Conservation (phyloP, 2,329 filamentous ascomycete species). For the Huntiella bhutanensis region DNA sequence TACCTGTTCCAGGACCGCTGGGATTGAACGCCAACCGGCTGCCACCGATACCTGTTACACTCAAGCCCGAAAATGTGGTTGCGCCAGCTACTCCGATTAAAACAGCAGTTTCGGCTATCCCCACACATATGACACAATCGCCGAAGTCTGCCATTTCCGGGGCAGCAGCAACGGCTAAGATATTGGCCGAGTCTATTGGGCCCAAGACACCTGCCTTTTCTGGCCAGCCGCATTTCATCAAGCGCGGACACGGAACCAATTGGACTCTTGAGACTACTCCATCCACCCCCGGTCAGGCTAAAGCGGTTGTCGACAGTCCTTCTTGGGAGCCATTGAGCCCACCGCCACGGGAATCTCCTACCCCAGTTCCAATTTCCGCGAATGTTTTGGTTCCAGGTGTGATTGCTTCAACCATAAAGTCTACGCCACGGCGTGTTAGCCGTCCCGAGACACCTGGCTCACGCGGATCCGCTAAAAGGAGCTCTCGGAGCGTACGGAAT, state of each 20-base stretch:
- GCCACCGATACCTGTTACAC: not conserved
- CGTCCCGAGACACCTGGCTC: conserved; percentile 10
- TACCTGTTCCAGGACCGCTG: not conserved
- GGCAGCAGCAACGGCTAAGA: not conserved
- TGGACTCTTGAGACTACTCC: conserved; percentile 39
- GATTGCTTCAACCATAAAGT: conserved; percentile 7
- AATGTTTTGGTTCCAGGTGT: conserved; percentile 14
- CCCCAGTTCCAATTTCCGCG: not conserved
- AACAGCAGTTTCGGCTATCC: conserved; percentile 2
- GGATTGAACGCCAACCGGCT: not conserved
- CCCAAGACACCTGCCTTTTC: conserved; percentile 7
- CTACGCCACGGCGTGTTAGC: conserved; percentile 6
- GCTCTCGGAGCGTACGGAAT: conserved; percentile 5
- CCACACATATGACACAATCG: not conserved
- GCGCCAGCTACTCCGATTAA: conserved; percentile 9
- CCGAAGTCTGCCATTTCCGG: conserved; percentile 1
- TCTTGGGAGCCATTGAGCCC: conserved; percentile 32
- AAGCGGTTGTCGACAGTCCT: conserved; percentile 28
- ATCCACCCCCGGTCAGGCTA: conserved; percentile 31
- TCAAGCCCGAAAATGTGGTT: not conserved
- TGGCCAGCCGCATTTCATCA: conserved; percentile 13
- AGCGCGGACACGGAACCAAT: conserved; percentile 31
- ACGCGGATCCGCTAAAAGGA: conserved; percentile 4
- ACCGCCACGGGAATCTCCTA: conserved; percentile 3
- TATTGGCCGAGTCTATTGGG: not conserved